Evolutionary conservation across 2,329 filamentous ascomycete species (phyloP), one percentile per base, ranked within the genome.

Genomic region (Claviceps quebecensis): DNA sequence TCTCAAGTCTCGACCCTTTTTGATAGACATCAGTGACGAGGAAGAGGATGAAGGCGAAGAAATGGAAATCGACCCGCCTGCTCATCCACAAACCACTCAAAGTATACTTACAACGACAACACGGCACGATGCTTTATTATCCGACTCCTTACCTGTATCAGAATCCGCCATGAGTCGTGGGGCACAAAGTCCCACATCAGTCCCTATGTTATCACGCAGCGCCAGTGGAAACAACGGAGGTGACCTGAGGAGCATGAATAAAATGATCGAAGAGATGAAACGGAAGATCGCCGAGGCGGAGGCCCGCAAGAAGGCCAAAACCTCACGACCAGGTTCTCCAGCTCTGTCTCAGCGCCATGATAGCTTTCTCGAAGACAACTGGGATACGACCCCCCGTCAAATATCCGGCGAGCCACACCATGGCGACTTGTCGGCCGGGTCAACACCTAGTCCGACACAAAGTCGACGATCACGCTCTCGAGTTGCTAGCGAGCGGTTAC

Each of bases 21-120:
- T 95, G 40, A 95, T 95, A 57, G 80, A 94, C 56, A 83, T 94
- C 40, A 95, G 87, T 61, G 90, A 95, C 6, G 74, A 77, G 39
- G 76, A 80, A 48, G 78, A 80, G 52, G 78, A 82, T 56, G 74
- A 76, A 37, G 76, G 79, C 47, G 78, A 80, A 52, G 78, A 81
- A 56, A 74, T 81, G 46, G 81, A 81, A 52, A 72, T 84, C 23
- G 79, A 79, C 26, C 79, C 75, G 46, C 73, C 72, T 9, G 69
- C 66, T 29, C 72, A 75, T 22, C 69, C 69, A 3, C 58, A 66
- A 23, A 61, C 65, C 16, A 60, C 66, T 2, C 58, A 63, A 5
- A 66, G 66, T 22, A 62, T 61, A 11, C 60, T 53, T 17, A 60
- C 57, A 5, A 62, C 60, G 3, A 58, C 66, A 1, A 59, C 61